Percentiles rank a stretch among this genome's conserved stretches.
phyloP scores from a whole-genome alignment of 345 rosid genomes.

The Populus simonii region DNA sequence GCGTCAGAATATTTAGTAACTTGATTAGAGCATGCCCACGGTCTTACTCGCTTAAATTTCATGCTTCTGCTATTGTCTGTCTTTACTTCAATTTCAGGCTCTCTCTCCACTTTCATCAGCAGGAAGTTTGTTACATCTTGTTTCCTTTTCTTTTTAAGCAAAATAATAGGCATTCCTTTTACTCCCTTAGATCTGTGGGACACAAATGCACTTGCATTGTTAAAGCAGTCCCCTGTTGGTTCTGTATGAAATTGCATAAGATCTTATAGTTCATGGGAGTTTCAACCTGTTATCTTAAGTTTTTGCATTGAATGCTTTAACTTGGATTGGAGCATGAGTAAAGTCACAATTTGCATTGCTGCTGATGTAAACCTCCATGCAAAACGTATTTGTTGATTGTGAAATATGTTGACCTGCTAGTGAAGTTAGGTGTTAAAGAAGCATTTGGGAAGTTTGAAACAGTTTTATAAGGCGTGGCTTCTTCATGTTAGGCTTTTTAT shows the following conservation, averaged over 20 bases:
- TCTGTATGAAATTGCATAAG: neutral
- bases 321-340: neutral
- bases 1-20: neutral
- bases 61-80: neutral
- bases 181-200: neutral
- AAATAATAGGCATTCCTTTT: neutral
- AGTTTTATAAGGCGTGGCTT: neutral
- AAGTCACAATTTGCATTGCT: neutral
- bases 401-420: neutral
- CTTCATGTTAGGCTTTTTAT: neutral
- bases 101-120: neutral
- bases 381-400: neutral
- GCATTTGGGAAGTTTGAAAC: neutral
- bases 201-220: neutral
- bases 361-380: neutral
- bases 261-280: neutral
- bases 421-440: neutral
- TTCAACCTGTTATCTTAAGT: neutral
- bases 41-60: neutral
- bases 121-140: neutral
- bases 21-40: neutral
- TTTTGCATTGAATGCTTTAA: neutral
- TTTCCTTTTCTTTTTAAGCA: neutral
- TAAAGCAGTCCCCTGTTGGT: neutral
- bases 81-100: neutral